Conservation (phyloP, 768 basidiomycete species). For the Gyrodon lividus region DNA sequence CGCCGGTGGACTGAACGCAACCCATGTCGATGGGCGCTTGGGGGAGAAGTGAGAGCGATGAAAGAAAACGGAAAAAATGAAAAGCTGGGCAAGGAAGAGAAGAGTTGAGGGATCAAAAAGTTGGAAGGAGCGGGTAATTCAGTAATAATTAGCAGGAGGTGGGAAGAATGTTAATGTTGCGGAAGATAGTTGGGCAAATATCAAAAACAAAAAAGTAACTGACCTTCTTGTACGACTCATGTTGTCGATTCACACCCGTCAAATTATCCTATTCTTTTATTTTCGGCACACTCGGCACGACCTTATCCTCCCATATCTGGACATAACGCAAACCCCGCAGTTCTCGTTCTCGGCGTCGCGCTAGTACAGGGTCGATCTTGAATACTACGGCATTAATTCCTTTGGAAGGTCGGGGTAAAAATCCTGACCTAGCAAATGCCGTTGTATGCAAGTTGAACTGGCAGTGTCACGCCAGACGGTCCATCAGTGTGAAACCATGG, state of each 20-base stretch:
- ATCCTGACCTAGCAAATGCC: not conserved
- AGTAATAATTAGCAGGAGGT: conserved; percentile 27
- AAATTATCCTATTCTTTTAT: conserved; percentile 12
- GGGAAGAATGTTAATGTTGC: conserved; percentile 15
- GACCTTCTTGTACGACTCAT: conserved; percentile 1
- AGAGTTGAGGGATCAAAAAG: conserved; percentile 9
- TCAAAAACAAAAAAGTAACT: conserved; percentile 16
- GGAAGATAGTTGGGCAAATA: conserved; percentile 6
- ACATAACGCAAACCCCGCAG: conserved; percentile 16
- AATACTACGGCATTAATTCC: not conserved
- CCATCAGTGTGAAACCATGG: too few relatives aligned
- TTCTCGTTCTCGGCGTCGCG: not conserved
- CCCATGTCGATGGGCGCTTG: conserved; percentile 48
- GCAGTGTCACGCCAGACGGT: not conserved
- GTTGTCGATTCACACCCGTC: too few relatives aligned
- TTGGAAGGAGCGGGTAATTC: conserved; percentile 23
- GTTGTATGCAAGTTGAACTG: too few relatives aligned
- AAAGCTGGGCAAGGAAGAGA: conserved; percentile 5
- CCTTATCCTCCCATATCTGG: conserved; percentile 11
- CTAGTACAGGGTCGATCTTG: not conserved
- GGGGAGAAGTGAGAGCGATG: not conserved
- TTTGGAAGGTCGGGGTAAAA: too few relatives aligned
- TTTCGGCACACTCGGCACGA: conserved; percentile 21
- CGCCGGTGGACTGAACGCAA: conserved; percentile 66
- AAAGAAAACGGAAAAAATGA: conserved; percentile 10